Percentiles rank a stretch among this genome's conserved stretches.
Evolutionary conservation across 768 basidiomycete genomes (phyloP).

Genomic region (Podaxis sp.): DNA sequence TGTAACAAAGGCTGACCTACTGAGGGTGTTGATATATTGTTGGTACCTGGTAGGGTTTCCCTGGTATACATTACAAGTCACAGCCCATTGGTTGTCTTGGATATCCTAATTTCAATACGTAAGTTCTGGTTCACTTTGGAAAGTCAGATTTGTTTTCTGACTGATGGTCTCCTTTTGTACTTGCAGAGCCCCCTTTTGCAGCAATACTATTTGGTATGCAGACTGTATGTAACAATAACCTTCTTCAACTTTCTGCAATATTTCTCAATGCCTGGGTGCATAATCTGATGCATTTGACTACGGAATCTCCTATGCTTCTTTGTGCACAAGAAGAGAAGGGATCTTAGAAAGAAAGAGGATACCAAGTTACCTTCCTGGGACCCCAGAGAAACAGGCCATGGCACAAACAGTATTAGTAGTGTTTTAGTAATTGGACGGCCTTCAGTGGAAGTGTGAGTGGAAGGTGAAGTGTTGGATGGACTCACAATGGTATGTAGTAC

Average conservation of each 20-base stretch:
- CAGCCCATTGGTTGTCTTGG: background rate
- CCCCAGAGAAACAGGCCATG: too few species aligned
- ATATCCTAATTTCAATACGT: constrained; percentile 11
- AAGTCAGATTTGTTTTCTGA: too few species aligned
- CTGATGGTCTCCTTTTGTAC: too few species aligned
- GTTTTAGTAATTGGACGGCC: too few species aligned
- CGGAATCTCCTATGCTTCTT: background rate
- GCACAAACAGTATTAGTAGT: too few species aligned
- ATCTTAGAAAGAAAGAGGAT: too few species aligned
- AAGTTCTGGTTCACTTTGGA: background rate
- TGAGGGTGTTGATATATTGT: background rate
- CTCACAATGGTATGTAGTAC: too few species aligned
- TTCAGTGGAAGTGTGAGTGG: too few species aligned
- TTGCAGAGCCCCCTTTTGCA: background rate
- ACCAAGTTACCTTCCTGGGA: too few species aligned
- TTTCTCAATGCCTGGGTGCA: background rate
- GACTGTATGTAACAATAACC: background rate
- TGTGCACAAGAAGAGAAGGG: background rate
- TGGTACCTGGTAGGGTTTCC: background rate
- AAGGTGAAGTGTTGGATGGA: too few species aligned
- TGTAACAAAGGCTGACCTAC: background rate
- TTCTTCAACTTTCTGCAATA: too few species aligned
- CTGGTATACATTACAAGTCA: background rate
- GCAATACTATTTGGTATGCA: background rate
- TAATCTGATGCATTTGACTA: background rate